These are phyloP conservation scores for Zygosaccharomyces pseudobailii DNA, from an alignment of 1,139 yeast genomes.

Conservation along the genomic window DNA sequence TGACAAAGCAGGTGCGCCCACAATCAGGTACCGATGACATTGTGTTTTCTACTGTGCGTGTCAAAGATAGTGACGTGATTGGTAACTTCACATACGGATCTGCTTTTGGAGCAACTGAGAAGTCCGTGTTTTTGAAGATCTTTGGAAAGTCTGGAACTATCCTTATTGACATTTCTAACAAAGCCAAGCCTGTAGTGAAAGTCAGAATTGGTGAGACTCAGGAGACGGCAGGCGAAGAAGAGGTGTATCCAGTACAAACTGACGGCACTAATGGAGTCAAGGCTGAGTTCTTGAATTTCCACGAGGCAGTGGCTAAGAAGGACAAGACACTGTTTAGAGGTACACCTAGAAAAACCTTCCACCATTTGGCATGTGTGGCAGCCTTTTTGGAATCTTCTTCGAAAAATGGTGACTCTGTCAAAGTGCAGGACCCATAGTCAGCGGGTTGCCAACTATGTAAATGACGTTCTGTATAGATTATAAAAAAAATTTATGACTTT, in stretches of 20 bases:
- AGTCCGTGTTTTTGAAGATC: conserved; percentile 59
- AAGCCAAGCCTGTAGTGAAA: conserved; percentile 44
- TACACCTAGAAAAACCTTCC: conserved; percentile 75
- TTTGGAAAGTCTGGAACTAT: conserved; percentile 77
- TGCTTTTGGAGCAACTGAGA: conserved; percentile 80
- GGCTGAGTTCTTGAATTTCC: conserved; percentile 70
- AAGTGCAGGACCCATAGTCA: conserved; percentile 37
- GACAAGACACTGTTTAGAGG: conserved; percentile 57
- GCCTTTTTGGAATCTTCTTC: conserved; percentile 74
- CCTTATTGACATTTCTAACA: conserved; percentile 53
- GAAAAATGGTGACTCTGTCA: conserved; percentile 53
- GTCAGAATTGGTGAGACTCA: conserved; percentile 45
- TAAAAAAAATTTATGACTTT: neutral
- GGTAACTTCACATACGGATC: conserved; percentile 91
- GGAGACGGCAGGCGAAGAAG: conserved; percentile 42
- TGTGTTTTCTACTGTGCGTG: conserved; percentile 60
- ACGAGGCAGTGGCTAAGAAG: conserved; percentile 58
- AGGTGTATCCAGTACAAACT: conserved; percentile 43
- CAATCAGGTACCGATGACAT: conserved; percentile 79
- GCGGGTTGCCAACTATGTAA: neutral
- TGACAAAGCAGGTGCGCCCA: conserved; percentile 68
- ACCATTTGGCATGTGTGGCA: conserved; percentile 82
- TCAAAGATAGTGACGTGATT: conserved; percentile 57
- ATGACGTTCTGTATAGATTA: neutral
- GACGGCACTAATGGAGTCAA: conserved; percentile 56